Conservation (phyloP, 164 flowering plant genomes). For the Magnolia officinalis region DNA sequence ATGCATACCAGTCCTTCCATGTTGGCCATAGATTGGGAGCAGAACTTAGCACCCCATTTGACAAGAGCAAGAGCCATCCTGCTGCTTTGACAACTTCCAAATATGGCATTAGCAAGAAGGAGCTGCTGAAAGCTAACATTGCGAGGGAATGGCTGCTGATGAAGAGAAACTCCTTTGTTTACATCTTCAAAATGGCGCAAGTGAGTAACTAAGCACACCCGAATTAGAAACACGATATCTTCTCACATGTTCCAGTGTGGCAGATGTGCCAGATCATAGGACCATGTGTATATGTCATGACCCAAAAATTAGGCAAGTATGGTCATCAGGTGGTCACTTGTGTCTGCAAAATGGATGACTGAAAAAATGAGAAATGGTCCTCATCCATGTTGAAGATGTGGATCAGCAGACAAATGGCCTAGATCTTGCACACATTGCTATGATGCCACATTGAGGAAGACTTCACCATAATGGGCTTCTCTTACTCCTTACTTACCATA, state of each 20-base stretch:
- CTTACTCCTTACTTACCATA: not conserved
- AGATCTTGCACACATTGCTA: not conserved
- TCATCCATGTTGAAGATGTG: not conserved
- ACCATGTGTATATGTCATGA: too few relatives aligned
- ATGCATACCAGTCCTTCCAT: constrained; percentile 45
- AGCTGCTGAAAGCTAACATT: constrained; percentile 36
- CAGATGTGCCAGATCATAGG: too few relatives aligned
- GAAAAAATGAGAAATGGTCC: too few relatives aligned
- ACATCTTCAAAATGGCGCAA: constrained; percentile 37
- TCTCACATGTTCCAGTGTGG: too few relatives aligned
- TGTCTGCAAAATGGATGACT: too few relatives aligned
- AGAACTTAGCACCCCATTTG: constrained; percentile 42
- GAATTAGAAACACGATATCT: not conserved
- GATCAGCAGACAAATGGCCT: not conserved
- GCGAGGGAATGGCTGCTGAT: constrained; percentile 37
- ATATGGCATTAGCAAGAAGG: constrained; percentile 36
- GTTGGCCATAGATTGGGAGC: constrained; percentile 25
- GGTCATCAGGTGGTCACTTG: not conserved
- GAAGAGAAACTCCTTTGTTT: constrained; percentile 43
- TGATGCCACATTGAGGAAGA: not conserved
- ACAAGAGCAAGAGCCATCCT: constrained; percentile 40
- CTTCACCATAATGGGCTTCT: not conserved
- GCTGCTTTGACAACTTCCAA: constrained; percentile 35
- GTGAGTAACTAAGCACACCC: constrained; percentile 18
- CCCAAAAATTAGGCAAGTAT: too few relatives aligned